These are phyloP conservation scores for Candida xiaguanensis DNA, from an alignment of 805 yeast species.

Conservation along the genomic window DNA sequence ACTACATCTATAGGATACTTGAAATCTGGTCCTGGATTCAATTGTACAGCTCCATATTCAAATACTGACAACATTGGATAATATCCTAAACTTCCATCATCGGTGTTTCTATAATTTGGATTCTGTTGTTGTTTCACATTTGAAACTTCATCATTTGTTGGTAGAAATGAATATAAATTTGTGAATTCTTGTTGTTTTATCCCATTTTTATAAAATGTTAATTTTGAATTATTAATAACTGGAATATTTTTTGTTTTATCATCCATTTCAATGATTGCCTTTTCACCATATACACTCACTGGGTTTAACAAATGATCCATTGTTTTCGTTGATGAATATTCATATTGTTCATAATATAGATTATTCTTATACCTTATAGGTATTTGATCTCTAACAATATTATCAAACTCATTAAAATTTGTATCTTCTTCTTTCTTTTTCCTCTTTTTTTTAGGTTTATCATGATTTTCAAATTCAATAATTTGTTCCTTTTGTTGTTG, in stretches of 20 bases:
- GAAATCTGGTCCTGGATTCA: slow-evolving; percentile 69
- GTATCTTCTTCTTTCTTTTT: slow-evolving; percentile 17
- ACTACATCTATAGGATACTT: slow-evolving; percentile 44
- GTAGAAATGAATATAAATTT: slow-evolving; percentile 69
- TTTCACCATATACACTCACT: slow-evolving; percentile 66
- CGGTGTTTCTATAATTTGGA: slow-evolving; percentile 42
- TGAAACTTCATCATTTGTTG: slow-evolving; percentile 61
- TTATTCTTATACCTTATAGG: slow-evolving; percentile 80
- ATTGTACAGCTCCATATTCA: slow-evolving; percentile 68
- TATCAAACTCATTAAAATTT: slow-evolving; percentile 24
- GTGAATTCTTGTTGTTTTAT: slow-evolving; percentile 58
- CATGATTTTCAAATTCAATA: slow-evolving; percentile 18
- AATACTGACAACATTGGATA: slow-evolving; percentile 87
- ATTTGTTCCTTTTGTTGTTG: slow-evolving; percentile 43
- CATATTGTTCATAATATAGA: slow-evolving; percentile 80
- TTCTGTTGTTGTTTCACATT: slow-evolving; percentile 33
- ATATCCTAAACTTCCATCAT: slow-evolving; percentile 87
- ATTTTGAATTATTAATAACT: slow-evolving; percentile 51
- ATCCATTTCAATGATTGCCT: slow-evolving; percentile 51
- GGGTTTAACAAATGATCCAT: slow-evolving; percentile 77
- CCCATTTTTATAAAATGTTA: slow-evolving; percentile 79
- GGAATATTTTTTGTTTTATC: slow-evolving; percentile 35
- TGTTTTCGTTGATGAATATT: slow-evolving; percentile 63
- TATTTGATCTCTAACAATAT: slow-evolving; percentile 74
- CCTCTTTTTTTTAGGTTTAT: slow-evolving; percentile 12